Base-by-base conservation (phyloP, 257 asterid species). In the Solanum ossicruentum region DNA sequence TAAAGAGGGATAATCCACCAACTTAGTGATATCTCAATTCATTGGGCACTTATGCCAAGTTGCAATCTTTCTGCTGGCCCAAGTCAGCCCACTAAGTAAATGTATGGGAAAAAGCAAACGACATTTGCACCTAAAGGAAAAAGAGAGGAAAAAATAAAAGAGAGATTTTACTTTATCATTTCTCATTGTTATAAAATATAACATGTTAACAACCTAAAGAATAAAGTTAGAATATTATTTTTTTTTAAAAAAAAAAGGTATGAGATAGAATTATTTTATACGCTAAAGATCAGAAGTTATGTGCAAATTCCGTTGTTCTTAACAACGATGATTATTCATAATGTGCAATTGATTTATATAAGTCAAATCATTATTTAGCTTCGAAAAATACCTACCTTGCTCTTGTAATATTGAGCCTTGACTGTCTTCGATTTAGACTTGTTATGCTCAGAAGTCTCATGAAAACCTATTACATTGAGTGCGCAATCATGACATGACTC, bases 21-120 rank as follows among this genome's bases (percentile, higher is more conserved):
- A 80, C 83, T 84, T 85, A 84, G 87, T 86, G 91, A 88, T 82
- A 63, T 87, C 84, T 85, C 86, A 80, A 67, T 86, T 84, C 89
- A 87, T 61, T 88, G 81, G 77, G 84, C 88, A 88, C 89, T 86
- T 47, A 16, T 0, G 60, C 43, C 78, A 63, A 82, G 28, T 82
- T 61, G 85, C 78, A 45, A 49, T 47, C 43, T 75, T 26, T 13
- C n/a, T 73, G 43, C 20, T 28, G 20, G 81, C 60, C 60, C 81
- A 73, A 73, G 43, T 45, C 21, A 47, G 41, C 81, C 58, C 41
- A 73, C 58, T n/a, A 73, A 73, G 43, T 21, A 7, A 51, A 23
- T 3, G 13, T 49, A 51, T 77, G 47, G 45, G 7, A 51, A 77
- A 51, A n/a, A 36, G 45, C 8, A 71, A 41, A n/a, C 8, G 16